Evolutionary conservation across 805 yeast genomes (phyloP), one percentile per base, ranked within the genome.

Genomic region (Priceomyces haplophilus): DNA sequence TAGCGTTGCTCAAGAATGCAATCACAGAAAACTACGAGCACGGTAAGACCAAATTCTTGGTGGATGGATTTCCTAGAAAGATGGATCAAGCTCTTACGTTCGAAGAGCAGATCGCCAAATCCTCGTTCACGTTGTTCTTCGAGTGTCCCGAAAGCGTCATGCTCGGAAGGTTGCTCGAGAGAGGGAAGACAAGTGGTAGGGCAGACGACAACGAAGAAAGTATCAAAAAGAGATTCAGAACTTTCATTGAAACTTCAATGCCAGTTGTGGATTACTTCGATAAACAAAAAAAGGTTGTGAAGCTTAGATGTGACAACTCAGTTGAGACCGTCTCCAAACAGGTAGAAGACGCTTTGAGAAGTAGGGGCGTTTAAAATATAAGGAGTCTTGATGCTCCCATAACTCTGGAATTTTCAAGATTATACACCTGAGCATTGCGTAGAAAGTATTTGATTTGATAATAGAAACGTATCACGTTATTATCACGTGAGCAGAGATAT

Each of bases 31-130:
- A 76, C 38, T 61, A 63, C 49, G 35, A 45, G 16, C 59, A 71
- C n/a, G 83, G 85, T 12, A 72, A 66, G 18, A 74, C 73, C 41
- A 80, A 80, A 52, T 91, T 90, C 62, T 70, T 91, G 55, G 82
- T 91, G 41, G 99, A 91, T 62, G 99, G 99, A 0, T 91, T 93
- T 77, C 99, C 99, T 38, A 79, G 98, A 62, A 88, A 90, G 62
- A 91, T 93, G 97, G 98, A 93, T 66, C 99, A 91, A 71, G 98
- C 98, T 0, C 46, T 85, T 32, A 85, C 91, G n/a, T 91, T 91
- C 61, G 98, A 91, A 67, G 80, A 85, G 31, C 71, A 79, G 58
- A 62, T 82, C 54, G 93, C 81, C 55, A 83, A 75, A 62, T 83
- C 87, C 48, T 72, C 80, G 19, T 78, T 84, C 64, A 80, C 86